A percentile compares a stretch with the other conserved stretches of the same genome.
These are phyloP conservation scores for Epichloe aotearoae DNA, from an alignment of 2,329 filamentous ascomycete species.

Conservation along the genomic window DNA sequence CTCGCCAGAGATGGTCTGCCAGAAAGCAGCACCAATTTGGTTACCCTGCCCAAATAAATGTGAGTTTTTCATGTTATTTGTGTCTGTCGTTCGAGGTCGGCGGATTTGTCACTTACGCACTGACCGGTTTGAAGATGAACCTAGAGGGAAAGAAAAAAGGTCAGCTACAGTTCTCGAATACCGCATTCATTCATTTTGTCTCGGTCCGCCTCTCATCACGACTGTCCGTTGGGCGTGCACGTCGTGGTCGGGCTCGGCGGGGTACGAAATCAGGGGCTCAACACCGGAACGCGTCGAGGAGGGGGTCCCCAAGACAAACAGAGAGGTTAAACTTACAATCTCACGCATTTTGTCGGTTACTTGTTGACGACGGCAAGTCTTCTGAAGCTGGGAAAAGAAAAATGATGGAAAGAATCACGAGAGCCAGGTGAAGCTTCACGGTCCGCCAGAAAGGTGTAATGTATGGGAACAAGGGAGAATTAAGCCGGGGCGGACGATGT, in stretches of 20 bases:
- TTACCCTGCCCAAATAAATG: constrained; percentile 59
- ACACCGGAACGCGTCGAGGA: constrained; percentile 26
- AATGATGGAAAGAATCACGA: constrained; percentile 13
- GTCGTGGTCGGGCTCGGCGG: constrained; percentile 15
- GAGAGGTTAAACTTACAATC: constrained; percentile 42
- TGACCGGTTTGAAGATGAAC: constrained; percentile 99
- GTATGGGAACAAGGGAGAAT: constrained; percentile 12
- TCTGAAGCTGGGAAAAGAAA: constrained; percentile 7
- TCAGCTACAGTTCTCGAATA: constrained; percentile 32
- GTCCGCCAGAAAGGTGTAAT: constrained; percentile 14
- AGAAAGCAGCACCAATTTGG: constrained; percentile 99
- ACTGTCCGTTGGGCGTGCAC: neutral
- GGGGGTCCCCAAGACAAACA: constrained; percentile 8
- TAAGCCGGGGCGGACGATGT: constrained; percentile 11
- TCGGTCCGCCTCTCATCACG: neutral
- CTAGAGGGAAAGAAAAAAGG: constrained; percentile 47
- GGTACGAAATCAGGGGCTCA: constrained; percentile 24
- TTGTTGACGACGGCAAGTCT: constrained; percentile 12
- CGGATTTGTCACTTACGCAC: constrained; percentile 54
- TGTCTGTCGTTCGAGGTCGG: neutral
- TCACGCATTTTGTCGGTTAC: constrained; percentile 46
- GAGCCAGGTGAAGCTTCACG: constrained; percentile 22
- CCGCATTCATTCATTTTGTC: neutral
- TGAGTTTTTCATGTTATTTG: constrained; percentile 21
- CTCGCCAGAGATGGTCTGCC: constrained; percentile 79